phyloP scores from a whole-genome alignment of 2,329 filamentous ascomycete genomes.

The Penicillium sp. region DNA sequence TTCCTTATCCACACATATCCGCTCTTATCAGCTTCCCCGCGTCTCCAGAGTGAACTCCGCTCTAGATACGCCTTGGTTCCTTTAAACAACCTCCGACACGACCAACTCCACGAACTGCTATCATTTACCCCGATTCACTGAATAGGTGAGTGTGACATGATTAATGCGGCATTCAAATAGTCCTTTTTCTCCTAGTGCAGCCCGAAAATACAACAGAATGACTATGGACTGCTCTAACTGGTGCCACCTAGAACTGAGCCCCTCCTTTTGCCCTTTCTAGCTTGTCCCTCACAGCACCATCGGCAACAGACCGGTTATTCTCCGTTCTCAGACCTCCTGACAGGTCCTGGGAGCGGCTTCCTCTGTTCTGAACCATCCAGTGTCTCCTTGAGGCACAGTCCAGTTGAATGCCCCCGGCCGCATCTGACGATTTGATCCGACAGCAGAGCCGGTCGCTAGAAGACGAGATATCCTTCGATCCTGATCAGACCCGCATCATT shows the following conservation, averaged over 20 bases:
- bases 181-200: not conserved
- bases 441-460: conserved; percentile 38
- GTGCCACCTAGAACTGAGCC: conserved; percentile 3
- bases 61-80: conserved; percentile 22
- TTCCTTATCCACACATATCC: conserved; percentile 12
- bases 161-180: not conserved
- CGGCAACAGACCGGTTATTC: conserved; percentile 2
- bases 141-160: not conserved
- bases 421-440: conserved; percentile 39
- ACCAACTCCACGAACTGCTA: not conserved
- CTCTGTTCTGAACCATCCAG: conserved; percentile 5
- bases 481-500: conserved; percentile 27
- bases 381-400: conserved; percentile 34
- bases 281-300: not conserved
- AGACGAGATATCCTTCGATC: conserved; percentile 29
- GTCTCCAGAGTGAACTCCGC: conserved; percentile 26
- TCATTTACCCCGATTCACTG: not conserved
- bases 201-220: not conserved
- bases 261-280: conserved; percentile 8
- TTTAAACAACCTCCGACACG: not conserved
- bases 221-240: conserved; percentile 2
- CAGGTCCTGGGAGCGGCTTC: conserved; percentile 34
- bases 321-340: conserved; percentile 36
- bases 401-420: conserved; percentile 46
- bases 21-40: conserved; percentile 28